Base-by-base conservation (phyloP, 1,284 basidiomycete species). In the Veloporphyrellus conicus region DNA sequence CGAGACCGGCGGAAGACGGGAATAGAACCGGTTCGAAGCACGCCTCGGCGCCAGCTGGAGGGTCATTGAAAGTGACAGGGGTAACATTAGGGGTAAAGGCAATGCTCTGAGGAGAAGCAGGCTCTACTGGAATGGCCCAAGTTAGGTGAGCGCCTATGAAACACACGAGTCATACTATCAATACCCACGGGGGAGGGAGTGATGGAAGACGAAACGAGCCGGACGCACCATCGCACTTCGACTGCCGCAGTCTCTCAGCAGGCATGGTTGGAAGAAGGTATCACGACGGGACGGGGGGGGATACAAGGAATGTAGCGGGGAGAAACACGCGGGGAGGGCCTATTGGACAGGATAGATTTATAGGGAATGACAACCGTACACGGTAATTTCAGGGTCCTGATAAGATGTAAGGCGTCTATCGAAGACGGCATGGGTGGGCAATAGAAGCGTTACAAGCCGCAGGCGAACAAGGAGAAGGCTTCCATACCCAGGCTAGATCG, bases 81-180 rank as follows among this genome's bases (percentile, higher is more conserved):
- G 82, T 81, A 52, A 83, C 60, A 49, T 76, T 79, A 48, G 79
- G 72, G 38, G 76, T 74, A 58, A 84, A 84, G 20, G 78, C 75
- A 59, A 81, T 71, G 57, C 65, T 71, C 48, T 68, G 70, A 18
- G 65, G 54, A 48, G 66, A 63, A 47, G 67, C 57, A 41, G 73
- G 66, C 59, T 79, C 78, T 47, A 75, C 64, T 23, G 75, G 71
- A 46, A 74, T 57, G 8, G 75, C 71, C 79, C 77, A 79, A 41
- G 78, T 73, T 50, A 76, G 68, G 52, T 75, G 75, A 54, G 69
- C 71, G 60, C 69, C 77, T 77, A 60, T 43, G 55, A 43, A 50
- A 43, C 42, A 50, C 38, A 50, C 38, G 47, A 61, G 46, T 50
- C 50, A 62, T 46, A 6, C 3, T 23, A 34, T 54, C 45, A 55